Evolutionary conservation across 176 grass and related monocot genomes (phyloP).

Genomic region (Oryza meyeriana): DNA sequence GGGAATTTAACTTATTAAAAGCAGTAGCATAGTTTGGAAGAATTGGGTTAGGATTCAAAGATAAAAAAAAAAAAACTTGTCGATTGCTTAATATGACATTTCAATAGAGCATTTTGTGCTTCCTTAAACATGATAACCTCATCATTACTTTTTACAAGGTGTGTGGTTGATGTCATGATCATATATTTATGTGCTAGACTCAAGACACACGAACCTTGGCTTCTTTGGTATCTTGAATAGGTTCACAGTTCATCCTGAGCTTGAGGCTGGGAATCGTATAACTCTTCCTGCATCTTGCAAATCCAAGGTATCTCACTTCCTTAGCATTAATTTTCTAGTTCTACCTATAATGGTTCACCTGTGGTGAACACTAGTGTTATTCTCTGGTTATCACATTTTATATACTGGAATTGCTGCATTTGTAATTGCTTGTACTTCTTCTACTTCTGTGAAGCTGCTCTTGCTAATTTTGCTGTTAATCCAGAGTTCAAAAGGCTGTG

Average conservation of each 20-base stretch:
- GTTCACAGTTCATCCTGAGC: slow-evolving; percentile 63
- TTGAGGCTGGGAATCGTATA: slow-evolving; percentile 84
- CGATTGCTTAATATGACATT: background rate
- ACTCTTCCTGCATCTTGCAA: slow-evolving; percentile 65
- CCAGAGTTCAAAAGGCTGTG: slow-evolving; percentile 63
- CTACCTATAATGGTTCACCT: slow-evolving; percentile 6
- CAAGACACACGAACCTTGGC: background rate
- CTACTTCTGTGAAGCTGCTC: background rate
- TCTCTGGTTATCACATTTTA: background rate
- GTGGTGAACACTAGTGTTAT: slow-evolving; percentile 8
- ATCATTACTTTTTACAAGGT: background rate
- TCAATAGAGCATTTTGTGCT: background rate
- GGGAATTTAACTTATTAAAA: background rate
- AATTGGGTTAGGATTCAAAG: background rate
- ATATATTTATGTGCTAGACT: background rate
- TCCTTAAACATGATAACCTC: background rate
- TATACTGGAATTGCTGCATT: background rate
- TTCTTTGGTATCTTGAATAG: slow-evolving; percentile 43
- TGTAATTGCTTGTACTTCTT: slow-evolving; percentile 11
- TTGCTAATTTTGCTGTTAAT: slow-evolving; percentile 19
- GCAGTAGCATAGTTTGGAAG: background rate
- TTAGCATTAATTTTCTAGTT: background rate
- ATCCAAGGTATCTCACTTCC: slow-evolving; percentile 53
- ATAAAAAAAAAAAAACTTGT: background rate
- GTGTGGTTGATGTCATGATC: background rate